These are phyloP conservation scores for Pisolithus tinctorius DNA, from an alignment of 768 basidiomycete genomes.

Conservation along the genomic window DNA sequence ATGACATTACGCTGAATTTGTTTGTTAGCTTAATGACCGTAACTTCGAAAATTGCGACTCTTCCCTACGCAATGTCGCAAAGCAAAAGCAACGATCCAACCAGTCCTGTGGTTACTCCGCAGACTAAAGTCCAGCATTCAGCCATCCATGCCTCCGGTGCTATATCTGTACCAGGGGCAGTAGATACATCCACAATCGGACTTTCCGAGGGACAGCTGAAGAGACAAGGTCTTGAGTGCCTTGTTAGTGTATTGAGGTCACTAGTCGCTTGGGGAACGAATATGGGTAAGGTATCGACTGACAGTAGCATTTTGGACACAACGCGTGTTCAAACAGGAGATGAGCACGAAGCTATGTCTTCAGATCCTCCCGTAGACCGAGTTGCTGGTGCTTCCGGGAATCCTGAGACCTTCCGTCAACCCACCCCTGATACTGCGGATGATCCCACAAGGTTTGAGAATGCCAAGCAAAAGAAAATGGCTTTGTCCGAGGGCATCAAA, in stretches of 20 bases:
- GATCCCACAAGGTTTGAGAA: conserved; percentile 91
- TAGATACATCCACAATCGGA: conserved; percentile 62
- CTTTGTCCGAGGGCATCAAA: conserved; percentile 88
- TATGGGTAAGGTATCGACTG: conserved; percentile 29
- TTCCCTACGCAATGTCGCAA: conserved; percentile 40
- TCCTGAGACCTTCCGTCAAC: conserved; percentile 51
- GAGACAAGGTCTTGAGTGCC: conserved; percentile 90
- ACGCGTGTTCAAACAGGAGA: conserved; percentile 45
- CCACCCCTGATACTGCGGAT: conserved; percentile 77
- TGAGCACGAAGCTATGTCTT: conserved; percentile 50
- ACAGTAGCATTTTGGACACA: conserved; percentile 31
- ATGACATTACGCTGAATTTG: conserved; percentile 4
- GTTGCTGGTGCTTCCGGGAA: conserved; percentile 42
- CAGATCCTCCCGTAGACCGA: conserved; percentile 52
- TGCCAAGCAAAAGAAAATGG: conserved; percentile 95
- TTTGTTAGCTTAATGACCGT: conserved; percentile 79
- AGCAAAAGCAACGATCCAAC: conserved; percentile 50
- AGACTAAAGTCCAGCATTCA: conserved; percentile 27
- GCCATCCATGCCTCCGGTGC: conserved; percentile 57
- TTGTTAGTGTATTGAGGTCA: conserved; percentile 82
- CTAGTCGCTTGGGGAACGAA: conserved; percentile 86
- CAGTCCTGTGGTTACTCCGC: conserved; percentile 54
- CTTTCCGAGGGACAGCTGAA: conserved; percentile 80
- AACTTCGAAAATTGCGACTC: conserved; percentile 82
- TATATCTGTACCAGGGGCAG: conserved; percentile 55